phyloP scores from a whole-genome alignment of 2,329 filamentous ascomycete species.

The Spiromastix sp. region DNA sequence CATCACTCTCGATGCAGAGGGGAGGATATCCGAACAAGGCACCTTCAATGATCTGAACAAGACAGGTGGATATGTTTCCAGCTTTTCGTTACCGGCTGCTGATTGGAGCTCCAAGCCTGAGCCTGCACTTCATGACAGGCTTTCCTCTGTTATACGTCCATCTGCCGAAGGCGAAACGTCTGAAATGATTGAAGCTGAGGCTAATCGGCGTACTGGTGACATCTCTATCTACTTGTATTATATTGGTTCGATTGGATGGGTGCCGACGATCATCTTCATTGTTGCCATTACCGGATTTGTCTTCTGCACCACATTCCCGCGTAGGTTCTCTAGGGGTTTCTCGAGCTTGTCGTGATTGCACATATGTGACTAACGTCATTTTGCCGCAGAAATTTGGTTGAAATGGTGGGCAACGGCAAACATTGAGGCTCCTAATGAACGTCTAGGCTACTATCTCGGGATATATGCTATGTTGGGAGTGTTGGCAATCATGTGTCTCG shows the following conservation, averaged over 20 bases:
- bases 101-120: conserved; percentile 19
- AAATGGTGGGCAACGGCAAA: conserved; percentile 33
- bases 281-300: conserved; percentile 28
- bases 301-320: conserved; percentile 33
- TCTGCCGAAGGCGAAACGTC: neutral
- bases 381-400: conserved; percentile 32
- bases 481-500: conserved; percentile 26
- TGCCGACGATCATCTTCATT: conserved; percentile 24
- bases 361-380: no score
- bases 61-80: conserved; percentile 31
- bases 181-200: conserved; percentile 12
- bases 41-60: conserved; percentile 26
- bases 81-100: conserved; percentile 23
- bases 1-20: conserved; percentile 27
- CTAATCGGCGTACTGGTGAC: conserved; percentile 29
- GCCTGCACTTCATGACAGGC: conserved; percentile 6
- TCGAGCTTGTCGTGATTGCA: no score
- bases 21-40: conserved; percentile 33
- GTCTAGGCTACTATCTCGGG: conserved; percentile 26
- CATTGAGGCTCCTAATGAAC: conserved; percentile 22
- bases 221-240: conserved; percentile 34
- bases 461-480: conserved; percentile 31
- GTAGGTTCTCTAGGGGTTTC: conserved; percentile 15
- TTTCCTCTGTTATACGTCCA: conserved; percentile 2
- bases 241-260: conserved; percentile 26